A percentile compares a stretch with the other conserved stretches of the same genome.
Evolutionary conservation across 2,329 filamentous ascomycete genomes (phyloP).

Genomic region (Fusarium clavum): DNA sequence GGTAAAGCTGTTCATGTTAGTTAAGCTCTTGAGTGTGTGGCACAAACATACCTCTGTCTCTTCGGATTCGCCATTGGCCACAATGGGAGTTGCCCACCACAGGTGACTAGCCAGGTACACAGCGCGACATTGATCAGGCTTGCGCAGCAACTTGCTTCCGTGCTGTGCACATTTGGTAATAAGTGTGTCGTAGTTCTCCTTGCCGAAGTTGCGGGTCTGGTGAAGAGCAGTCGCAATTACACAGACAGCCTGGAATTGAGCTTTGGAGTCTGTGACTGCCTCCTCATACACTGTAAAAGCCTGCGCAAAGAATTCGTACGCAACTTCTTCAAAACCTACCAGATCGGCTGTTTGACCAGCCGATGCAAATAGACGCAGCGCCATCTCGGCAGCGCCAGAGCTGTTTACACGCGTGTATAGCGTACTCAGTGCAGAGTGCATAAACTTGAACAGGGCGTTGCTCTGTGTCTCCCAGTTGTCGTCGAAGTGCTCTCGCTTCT

Average conservation of each 20-base stretch:
- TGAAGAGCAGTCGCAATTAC: slow-evolving; percentile 91
- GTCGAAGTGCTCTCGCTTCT: slow-evolving; percentile 85
- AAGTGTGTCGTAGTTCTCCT: slow-evolving; percentile 98
- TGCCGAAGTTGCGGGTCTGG: slow-evolving; percentile 88
- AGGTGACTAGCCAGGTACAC: slow-evolving; percentile 97
- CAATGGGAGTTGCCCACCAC: slow-evolving; percentile 95
- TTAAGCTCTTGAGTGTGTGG: neutral
- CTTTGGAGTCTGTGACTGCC: slow-evolving; percentile 92
- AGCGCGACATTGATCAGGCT: slow-evolving; percentile 96
- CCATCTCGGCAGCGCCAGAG: slow-evolving; percentile 84
- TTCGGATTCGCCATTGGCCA: slow-evolving; percentile 81
- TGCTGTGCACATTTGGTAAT: slow-evolving; percentile 98
- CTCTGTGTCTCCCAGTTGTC: slow-evolving; percentile 72
- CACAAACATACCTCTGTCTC: slow-evolving; percentile 72
- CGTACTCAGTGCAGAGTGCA: slow-evolving; percentile 87
- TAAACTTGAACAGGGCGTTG: slow-evolving; percentile 92
- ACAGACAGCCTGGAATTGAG: slow-evolving; percentile 97
- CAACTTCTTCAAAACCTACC: slow-evolving; percentile 91
- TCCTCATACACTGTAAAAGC: slow-evolving; percentile 99
- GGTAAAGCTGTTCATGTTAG: slow-evolving; percentile 78
- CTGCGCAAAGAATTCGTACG: slow-evolving; percentile 98
- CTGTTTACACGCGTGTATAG: slow-evolving; percentile 87
- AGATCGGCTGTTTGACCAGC: slow-evolving; percentile 94
- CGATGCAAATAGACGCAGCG: slow-evolving; percentile 88
- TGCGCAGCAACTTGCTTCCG: slow-evolving; percentile 95